Evolutionary conservation across 163 green algal species (phyloP), one percentile per base, ranked within the genome.

Genomic region (Trebouxiophyceae sp.): DNA sequence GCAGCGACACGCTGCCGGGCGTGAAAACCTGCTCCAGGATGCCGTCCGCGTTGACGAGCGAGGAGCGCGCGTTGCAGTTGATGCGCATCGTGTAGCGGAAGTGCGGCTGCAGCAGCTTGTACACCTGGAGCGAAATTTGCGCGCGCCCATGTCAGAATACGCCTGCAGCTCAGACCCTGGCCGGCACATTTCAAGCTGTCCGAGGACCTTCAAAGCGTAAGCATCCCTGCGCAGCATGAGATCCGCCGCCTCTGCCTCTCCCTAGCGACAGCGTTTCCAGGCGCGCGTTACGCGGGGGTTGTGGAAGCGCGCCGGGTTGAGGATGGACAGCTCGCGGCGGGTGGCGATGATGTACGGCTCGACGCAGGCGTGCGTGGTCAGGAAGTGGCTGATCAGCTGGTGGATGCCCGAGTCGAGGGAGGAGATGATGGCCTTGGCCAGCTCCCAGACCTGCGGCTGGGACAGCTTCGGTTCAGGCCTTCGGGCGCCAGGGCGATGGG

Each of bases 341-440:
- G 74, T 62, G 28, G 79, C 71, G 47, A 87, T 86, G 34, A 70
- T 39, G 60, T 76, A 84, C 0, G 81, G 81, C 69, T 87, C 81
- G 39, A 71, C 33, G 34, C 34, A 60, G n/a, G 65, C 71, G 56
- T 87, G 81, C 24, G 69, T 79, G 45, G 70, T 56, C 45, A 79
- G 68, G 60, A 66, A 87, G 68, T 87, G 80, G 24, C 56, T 76
- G 24, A 81, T 44, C 47, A 86, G 66, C 74, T 82, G 72, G 34
- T 84, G 77, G n/a, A 46, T 50, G 44, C 32, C 67, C 12, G 30
- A 57, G 67, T 84, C 69, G 12, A 69, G 24, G 3, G 66, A 76
- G 6, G 32, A 57, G 65, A 83, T 78, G 3, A 72, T 31, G 12
- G 62, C 61, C 74, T 86, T 86, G 45, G 77, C 77, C 57, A 84